phyloP scores from a whole-genome alignment of 768 basidiomycete species.

The Rhodosporidiobolus odoratus region DNA sequence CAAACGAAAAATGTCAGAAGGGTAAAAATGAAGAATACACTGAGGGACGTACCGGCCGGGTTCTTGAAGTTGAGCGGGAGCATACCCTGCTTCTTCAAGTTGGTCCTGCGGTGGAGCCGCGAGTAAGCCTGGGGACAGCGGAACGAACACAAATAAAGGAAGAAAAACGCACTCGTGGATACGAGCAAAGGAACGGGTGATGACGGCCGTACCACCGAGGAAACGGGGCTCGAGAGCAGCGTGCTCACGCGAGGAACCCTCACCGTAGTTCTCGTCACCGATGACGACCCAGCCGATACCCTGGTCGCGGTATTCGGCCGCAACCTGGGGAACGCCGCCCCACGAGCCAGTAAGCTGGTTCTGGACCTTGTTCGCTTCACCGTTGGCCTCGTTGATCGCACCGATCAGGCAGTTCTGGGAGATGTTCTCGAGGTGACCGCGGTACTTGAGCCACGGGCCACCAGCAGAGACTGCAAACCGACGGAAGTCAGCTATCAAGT shows the following conservation, averaged over 20 bases:
- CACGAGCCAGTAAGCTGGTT: constrained; percentile 61
- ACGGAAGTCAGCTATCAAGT: constrained; percentile 56
- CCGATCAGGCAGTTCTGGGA: constrained; percentile 62
- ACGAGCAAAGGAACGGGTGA: constrained; percentile 75
- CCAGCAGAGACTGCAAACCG: constrained; percentile 61
- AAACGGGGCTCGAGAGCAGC: constrained; percentile 94
- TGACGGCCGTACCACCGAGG: constrained; percentile 45
- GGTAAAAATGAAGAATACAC: not conserved
- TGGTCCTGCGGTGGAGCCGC: constrained; percentile 3
- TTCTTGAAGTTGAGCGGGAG: constrained; percentile 71
- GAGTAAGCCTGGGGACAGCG: not conserved
- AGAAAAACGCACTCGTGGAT: constrained; percentile 62
- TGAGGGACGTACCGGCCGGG: constrained; percentile 54
- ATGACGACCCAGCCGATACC: constrained; percentile 96
- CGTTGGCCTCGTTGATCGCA: constrained; percentile 91
- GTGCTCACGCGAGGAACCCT: constrained; percentile 96
- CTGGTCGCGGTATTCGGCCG: constrained; percentile 77
- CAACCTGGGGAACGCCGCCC: constrained; percentile 76
- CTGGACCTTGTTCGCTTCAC: constrained; percentile 91
- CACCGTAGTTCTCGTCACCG: constrained; percentile 63
- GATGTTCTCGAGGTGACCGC: constrained; percentile 97
- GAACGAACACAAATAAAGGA: not conserved
- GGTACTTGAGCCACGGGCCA: constrained; percentile 99
- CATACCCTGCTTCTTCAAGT: constrained; percentile 74
- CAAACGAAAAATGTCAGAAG: not conserved